Base-by-base conservation (phyloP, 192 early-diverging fungal species). In the Podila epigama region DNA sequence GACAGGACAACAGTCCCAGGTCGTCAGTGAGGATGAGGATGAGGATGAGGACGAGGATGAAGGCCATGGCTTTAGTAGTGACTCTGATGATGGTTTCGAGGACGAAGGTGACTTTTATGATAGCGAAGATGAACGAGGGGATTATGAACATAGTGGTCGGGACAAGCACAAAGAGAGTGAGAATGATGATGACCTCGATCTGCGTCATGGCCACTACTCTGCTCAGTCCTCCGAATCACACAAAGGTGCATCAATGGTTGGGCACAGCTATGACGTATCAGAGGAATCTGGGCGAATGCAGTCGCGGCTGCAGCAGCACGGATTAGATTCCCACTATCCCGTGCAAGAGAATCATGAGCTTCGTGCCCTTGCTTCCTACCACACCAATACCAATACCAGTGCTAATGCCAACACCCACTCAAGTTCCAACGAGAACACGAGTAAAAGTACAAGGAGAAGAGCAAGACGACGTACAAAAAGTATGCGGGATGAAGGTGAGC, bases 401-500 rank as follows among this genome's bases (percentile, higher is more conserved):
- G 16, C n/a, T 18, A 48, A 7, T 34, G 34, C 18, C 29, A 32
- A 4, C 29, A 62, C 15, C 11, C 31, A 33, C 18, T 31, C 2
- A 33, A 39, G 25, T 28, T 7, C n/a, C 33, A 29, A 13, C 31
- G 36, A 51, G 31, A 65, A 32, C 28, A 54, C 44, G 65, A 64
- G 31, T 55, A 36, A 28, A 73, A 73, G 22, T 48, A 62, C n/a
- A 55, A 36, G n/a, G 68, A 28, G 33, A 32, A 54, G 16, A 33
- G 27, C 27, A n/a, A 50, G 37, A 28, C 61, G 61, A n/a, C 50
- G 59, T 1, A 75, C 72, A 10, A 68, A 63, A 34, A 75, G 70
- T 13, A 60, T 75, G 63, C 20, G 70, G 27, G 72, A 75, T 18
- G 72, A 75, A 13, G 72, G 65, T 5, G 72, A 75, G 29, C 41